Base-by-base conservation (phyloP, 495 filamentous ascomycete genomes). In the Trypethelium eluteriae region DNA sequence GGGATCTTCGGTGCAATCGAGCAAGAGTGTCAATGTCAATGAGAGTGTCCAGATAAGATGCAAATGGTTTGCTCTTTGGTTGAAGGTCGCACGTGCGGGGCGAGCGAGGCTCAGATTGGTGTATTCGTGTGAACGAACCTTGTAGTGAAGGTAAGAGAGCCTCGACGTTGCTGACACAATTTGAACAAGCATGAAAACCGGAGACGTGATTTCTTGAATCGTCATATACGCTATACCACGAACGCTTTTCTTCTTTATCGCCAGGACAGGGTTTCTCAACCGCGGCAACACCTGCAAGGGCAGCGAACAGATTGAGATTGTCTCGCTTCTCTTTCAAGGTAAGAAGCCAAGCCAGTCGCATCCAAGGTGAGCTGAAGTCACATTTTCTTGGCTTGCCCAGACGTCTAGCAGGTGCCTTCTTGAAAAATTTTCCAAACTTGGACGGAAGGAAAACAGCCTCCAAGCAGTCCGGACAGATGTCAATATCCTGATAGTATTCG, bases 391-490 rank as follows among this genome's bases (percentile, higher is more conserved):
- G 75, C 46, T 77, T 76, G 18, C 73, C 73, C 2, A 76, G 73
- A 10, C 78, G 72, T 39, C 79, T 79, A 2, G 76, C 70, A 16
- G 75, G 75, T 12, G 79, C 78, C 2, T 79, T 81, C 32, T 81
- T 75, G 69, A 89, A 84, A 63, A 76, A 78, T 41, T 79, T 73
- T 1, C 79, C 75, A 73, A 84, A 88, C 56, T 77, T 75, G 0
- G 84, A 83, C 39, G 82, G 76, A 18, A 77, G 81, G 66, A 89
- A 79, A 56, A 83, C 79, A 5, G 76, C 76, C 25, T 73, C 68
- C 65, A 83, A 79, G 76, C 88, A 90, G 6, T 78, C 79, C 1
- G 87, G 87, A 63, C 88, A 90, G 49, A 90, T 84, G 67, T 86
- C 79, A 39, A 89, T 81, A 41, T 79, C 76, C 4, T 79, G 74